A percentile compares a stretch with the other conserved stretches of the same genome.
Conservation (phyloP, 148 eudicot genomes). For the Fagopyrum tataricum region DNA sequence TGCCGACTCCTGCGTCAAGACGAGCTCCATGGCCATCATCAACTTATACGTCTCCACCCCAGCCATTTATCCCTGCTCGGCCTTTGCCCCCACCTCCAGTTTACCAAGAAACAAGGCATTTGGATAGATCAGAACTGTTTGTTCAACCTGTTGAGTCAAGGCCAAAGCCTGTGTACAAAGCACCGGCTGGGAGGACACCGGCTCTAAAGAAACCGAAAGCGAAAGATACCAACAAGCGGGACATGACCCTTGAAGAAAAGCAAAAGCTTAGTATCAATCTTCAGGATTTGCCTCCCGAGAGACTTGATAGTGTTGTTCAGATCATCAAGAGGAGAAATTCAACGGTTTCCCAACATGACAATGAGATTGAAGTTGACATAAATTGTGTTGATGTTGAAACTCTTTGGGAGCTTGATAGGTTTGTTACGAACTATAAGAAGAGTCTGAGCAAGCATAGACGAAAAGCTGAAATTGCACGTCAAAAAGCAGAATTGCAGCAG, state of each 20-base stretch:
- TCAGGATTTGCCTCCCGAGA: conserved; percentile 67
- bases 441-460: conserved; percentile 68
- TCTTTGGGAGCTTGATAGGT: conserved; percentile 92
- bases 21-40: conserved; percentile 20
- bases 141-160: conserved; percentile 32
- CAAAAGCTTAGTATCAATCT: conserved; percentile 77
- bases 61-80: conserved; percentile 29
- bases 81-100: conserved; percentile 22
- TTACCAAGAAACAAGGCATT: conserved; percentile 27
- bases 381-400: conserved; percentile 83
- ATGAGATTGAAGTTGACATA: conserved; percentile 87
- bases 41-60: conserved; percentile 16
- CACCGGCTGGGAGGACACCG: conserved; percentile 46
- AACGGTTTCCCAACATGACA: conserved; percentile 62
- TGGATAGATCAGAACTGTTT: conserved; percentile 51
- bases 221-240: conserved; percentile 72
- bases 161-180: conserved; percentile 24
- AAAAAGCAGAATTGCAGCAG: conserved; percentile 37
- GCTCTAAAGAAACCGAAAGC: conserved; percentile 78
- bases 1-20: conserved; percentile 57
- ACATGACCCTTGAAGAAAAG: conserved; percentile 90
- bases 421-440: conserved; percentile 84
- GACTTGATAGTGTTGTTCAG: conserved; percentile 66
- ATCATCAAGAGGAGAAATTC: conserved; percentile 74
- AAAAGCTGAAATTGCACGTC: conserved; percentile 61